These are phyloP conservation scores for Mortierella sp. DNA, from an alignment of 371 early-diverging fungal genomes.

Conservation along the genomic window DNA sequence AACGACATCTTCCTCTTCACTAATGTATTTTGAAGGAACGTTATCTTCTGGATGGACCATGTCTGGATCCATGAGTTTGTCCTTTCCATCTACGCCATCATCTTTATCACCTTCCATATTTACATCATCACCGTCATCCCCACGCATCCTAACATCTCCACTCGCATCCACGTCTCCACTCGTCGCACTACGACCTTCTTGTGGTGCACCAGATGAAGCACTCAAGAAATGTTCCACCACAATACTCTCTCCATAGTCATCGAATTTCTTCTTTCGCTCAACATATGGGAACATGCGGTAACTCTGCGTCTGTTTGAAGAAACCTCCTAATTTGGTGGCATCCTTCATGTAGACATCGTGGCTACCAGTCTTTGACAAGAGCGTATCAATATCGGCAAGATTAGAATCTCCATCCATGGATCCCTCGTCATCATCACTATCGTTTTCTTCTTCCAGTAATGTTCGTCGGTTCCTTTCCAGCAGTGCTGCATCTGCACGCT, in stretches of 20 bases:
- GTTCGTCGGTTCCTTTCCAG: slow-evolving; percentile 71
- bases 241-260: slow-evolving; percentile 96
- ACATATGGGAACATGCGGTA: slow-evolving; percentile 92
- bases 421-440: slow-evolving; percentile 66
- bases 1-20: slow-evolving; percentile 64
- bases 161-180: slow-evolving; percentile 53
- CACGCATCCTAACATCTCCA: slow-evolving; percentile 45
- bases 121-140: slow-evolving; percentile 37
- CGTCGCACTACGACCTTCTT: slow-evolving; percentile 53
- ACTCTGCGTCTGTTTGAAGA: slow-evolving; percentile 85
- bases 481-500: slow-evolving; percentile 81
- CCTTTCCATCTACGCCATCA: slow-evolving; percentile 59
- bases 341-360: slow-evolving; percentile 89
- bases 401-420: slow-evolving; percentile 42
- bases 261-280: slow-evolving; percentile 84
- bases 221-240: slow-evolving; percentile 79
- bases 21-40: slow-evolving; percentile 84
- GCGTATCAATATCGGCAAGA: slow-evolving; percentile 59
- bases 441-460: slow-evolving; percentile 83
- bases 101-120: slow-evolving; percentile 28
- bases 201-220: slow-evolving; percentile 58
- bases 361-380: slow-evolving; percentile 63
- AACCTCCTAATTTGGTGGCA: slow-evolving; percentile 73
- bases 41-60: slow-evolving; percentile 60
- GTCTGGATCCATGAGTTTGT: slow-evolving; percentile 61